phyloP scores from a whole-genome alignment of 805 yeast genomes.

The Candida golubevii region DNA sequence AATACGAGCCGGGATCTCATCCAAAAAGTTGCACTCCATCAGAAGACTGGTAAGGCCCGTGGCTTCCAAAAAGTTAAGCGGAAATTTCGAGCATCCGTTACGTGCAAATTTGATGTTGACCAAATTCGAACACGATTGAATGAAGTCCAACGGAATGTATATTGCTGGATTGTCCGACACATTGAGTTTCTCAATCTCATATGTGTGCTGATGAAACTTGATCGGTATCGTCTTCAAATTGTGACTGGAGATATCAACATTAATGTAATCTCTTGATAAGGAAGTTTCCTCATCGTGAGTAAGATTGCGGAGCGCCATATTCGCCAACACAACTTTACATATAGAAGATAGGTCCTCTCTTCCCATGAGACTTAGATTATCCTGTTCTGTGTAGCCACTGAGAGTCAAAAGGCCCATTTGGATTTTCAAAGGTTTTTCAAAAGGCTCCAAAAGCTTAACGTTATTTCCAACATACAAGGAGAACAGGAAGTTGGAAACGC shows the following conservation, averaged over 20 bases:
- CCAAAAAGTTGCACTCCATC: slow-evolving; percentile 74
- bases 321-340: slow-evolving; percentile 73
- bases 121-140: slow-evolving; percentile 75
- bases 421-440: slow-evolving; percentile 72
- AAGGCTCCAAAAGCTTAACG: slow-evolving; percentile 65
- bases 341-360: slow-evolving; percentile 79
- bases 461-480: slow-evolving; percentile 72
- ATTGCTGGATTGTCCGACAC: slow-evolving; percentile 86
- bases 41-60: slow-evolving; percentile 62
- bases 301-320: slow-evolving; percentile 54
- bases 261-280: slow-evolving; percentile 60
- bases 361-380: slow-evolving; percentile 72
- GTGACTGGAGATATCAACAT: slow-evolving; percentile 68
- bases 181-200: slow-evolving; percentile 75
- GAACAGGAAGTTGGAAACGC: slow-evolving; percentile 69
- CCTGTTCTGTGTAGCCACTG: slow-evolving; percentile 78
- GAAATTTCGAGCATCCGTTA: slow-evolving; percentile 72
- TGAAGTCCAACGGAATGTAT: slow-evolving; percentile 76
- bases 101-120: slow-evolving; percentile 62
- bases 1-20: slow-evolving; percentile 54
- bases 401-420: slow-evolving; percentile 68
- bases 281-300: slow-evolving; percentile 68
- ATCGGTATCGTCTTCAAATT: slow-evolving; percentile 83
- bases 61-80: slow-evolving; percentile 67
- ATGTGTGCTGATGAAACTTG: slow-evolving; percentile 71